Conservation (phyloP, 225 moss, liverwort and hornwort species). For the Asterella californica region DNA sequence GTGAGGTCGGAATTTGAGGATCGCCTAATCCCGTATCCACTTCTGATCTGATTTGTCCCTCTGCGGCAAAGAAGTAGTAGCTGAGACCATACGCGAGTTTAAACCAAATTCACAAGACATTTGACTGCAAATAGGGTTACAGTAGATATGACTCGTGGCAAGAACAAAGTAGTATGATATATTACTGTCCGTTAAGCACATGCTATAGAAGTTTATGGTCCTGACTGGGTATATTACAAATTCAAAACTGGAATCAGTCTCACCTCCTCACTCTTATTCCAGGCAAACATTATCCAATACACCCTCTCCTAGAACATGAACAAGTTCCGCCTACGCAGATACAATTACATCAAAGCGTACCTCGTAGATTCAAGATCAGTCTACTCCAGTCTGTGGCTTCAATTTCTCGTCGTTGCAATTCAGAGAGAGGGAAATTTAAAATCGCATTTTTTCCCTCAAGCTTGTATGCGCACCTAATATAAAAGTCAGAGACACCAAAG, state of each 20-base stretch:
- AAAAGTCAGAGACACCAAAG: background rate
- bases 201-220: background rate
- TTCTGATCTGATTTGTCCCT: conserved; percentile 39
- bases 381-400: conserved; percentile 46
- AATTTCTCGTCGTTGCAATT: conserved; percentile 37
- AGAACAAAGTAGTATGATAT: background rate
- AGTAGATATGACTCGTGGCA: background rate
- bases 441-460: conserved; percentile 38
- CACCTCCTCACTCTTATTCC: too few species aligned
- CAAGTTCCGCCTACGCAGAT: background rate
- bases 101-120: background rate
- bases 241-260: too few species aligned
- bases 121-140: background rate
- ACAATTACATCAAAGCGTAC: conserved; percentile 15
- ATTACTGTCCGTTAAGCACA: background rate
- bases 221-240: too few species aligned
- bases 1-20: conserved; percentile 18
- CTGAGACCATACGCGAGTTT: background rate
- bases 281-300: too few species aligned
- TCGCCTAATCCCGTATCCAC: conserved; percentile 37
- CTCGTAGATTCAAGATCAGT: conserved; percentile 46
- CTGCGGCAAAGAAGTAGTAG: conserved; percentile 27
- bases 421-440: conserved; percentile 45
- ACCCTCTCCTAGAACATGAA: background rate
- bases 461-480: conserved; percentile 52